Percentiles rank a stretch among this genome's conserved stretches.
Evolutionary conservation across 2,329 filamentous ascomycete species (phyloP).

Genomic region (Clonostachys solani): DNA sequence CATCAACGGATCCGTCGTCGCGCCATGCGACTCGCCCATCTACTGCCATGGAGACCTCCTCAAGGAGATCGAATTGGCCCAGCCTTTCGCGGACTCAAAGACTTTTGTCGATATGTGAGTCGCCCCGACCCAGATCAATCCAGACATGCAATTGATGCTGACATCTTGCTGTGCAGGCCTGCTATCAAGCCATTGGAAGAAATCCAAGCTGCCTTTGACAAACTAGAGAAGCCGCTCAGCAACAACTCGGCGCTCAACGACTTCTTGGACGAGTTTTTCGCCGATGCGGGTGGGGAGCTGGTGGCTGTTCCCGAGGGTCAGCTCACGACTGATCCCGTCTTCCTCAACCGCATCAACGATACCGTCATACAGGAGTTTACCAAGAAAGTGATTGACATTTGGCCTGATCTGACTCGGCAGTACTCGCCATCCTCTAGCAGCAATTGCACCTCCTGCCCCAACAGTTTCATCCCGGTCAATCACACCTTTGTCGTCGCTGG

Average conservation of each 20-base stretch:
- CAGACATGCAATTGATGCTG: not conserved
- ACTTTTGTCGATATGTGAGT: conserved; percentile 66
- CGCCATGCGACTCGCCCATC: conserved; percentile 63
- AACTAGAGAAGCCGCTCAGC: conserved; percentile 53
- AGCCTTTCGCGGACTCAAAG: conserved; percentile 64
- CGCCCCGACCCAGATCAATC: not conserved
- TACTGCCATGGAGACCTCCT: conserved; percentile 66
- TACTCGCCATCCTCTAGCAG: conserved; percentile 39
- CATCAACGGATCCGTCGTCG: conserved; percentile 54
- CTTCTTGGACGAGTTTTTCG: conserved; percentile 62
- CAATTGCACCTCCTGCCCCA: conserved; percentile 57
- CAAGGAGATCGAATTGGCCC: conserved; percentile 56
- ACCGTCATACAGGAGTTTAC: conserved; percentile 56
- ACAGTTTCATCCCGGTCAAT: conserved; percentile 63
- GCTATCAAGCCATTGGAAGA: conserved; percentile 54
- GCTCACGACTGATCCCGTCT: conserved; percentile 51
- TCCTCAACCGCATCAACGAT: conserved; percentile 53
- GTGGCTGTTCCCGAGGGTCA: conserved; percentile 44
- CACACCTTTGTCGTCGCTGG: conserved; percentile 67
- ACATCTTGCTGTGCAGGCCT: conserved; percentile 34
- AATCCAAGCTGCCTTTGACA: conserved; percentile 56
- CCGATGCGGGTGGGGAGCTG: conserved; percentile 59
- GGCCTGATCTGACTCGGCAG: conserved; percentile 61
- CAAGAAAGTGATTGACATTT: conserved; percentile 62
- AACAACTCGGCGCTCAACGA: conserved; percentile 59